Evolutionary conservation across 164 flowering plant genomes (phyloP).

Genomic region (Euptelea pleiosperma): DNA sequence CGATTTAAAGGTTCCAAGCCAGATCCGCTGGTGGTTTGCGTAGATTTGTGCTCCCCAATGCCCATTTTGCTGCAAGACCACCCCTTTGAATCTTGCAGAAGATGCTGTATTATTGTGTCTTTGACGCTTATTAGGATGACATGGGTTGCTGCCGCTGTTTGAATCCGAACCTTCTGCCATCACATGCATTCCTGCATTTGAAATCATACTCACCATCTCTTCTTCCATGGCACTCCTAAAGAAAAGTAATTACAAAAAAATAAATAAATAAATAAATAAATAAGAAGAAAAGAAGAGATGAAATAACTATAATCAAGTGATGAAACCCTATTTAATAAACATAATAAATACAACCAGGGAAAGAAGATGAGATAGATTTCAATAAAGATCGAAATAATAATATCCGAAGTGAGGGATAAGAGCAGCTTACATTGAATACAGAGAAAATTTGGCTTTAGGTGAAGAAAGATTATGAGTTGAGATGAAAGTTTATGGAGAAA

Average conservation of each 20-base stretch:
- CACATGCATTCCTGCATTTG: conserved; percentile 1
- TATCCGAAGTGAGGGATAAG: background rate
- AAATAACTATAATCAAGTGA: background rate
- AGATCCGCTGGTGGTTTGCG: conserved; percentile 51
- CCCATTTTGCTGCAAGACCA: conserved; percentile 55
- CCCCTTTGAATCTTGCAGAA: conserved; percentile 49
- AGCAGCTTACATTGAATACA: conserved; percentile 3
- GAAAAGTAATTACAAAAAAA: background rate
- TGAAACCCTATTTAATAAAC: background rate
- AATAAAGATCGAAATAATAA: background rate
- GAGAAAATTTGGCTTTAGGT: too few species aligned
- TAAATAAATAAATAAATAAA: background rate
- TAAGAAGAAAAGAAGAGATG: background rate
- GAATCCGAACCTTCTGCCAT: conserved; percentile 26
- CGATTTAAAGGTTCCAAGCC: conserved; percentile 68
- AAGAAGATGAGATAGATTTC: too few species aligned
- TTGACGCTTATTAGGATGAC: conserved; percentile 18
- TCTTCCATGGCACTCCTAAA: conserved; percentile 18
- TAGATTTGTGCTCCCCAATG: conserved; percentile 75
- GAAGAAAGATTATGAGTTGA: too few species aligned
- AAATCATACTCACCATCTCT: conserved; percentile 21
- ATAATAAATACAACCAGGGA: background rate
- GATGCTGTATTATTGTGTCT: conserved; percentile 18
- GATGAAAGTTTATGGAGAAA: background rate
- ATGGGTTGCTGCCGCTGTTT: conserved; percentile 21